Evolutionary conservation across 139 green algal genomes (phyloP).

Genomic region (Zygnema cylindricum): DNA sequence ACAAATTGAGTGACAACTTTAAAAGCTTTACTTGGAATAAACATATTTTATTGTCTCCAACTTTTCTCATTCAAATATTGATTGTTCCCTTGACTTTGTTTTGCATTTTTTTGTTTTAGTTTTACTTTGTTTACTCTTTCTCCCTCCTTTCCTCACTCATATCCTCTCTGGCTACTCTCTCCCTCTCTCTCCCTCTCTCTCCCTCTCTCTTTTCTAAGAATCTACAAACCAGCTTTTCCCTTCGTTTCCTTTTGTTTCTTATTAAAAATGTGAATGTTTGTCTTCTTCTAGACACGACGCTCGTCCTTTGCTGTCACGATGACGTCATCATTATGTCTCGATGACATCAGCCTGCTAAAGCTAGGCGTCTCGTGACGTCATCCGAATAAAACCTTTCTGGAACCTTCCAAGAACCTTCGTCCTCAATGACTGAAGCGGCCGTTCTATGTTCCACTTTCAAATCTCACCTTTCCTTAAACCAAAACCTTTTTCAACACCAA

Average conservation of each 20-base stretch:
- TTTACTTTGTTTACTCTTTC: not conserved
- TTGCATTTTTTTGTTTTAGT: not conserved
- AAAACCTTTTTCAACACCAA: not conserved
- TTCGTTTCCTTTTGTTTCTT: not conserved
- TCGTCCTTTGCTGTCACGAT: too few relatives aligned
- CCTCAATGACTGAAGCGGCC: too few relatives aligned
- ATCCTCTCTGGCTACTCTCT: not conserved
- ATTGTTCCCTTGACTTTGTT: not conserved
- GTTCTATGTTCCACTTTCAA: not conserved
- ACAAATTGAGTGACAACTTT: not conserved
- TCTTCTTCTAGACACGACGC: too few relatives aligned
- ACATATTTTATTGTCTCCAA: not conserved
- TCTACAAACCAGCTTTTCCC: not conserved
- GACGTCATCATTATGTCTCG: not conserved
- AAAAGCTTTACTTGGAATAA: too few relatives aligned
- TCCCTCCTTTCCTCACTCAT: not conserved
- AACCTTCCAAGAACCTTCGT: not conserved
- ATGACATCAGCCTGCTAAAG: not conserved
- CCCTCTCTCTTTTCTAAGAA: not conserved
- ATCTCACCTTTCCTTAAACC: not conserved
- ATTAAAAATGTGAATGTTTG: too few relatives aligned
- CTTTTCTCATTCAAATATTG: not conserved
- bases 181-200: not conserved
- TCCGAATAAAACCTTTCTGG: not conserved
- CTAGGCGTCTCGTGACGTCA: not conserved